Evolutionary conservation across 129 eudicot genomes (phyloP).

Genomic region (Centella asiatica): DNA sequence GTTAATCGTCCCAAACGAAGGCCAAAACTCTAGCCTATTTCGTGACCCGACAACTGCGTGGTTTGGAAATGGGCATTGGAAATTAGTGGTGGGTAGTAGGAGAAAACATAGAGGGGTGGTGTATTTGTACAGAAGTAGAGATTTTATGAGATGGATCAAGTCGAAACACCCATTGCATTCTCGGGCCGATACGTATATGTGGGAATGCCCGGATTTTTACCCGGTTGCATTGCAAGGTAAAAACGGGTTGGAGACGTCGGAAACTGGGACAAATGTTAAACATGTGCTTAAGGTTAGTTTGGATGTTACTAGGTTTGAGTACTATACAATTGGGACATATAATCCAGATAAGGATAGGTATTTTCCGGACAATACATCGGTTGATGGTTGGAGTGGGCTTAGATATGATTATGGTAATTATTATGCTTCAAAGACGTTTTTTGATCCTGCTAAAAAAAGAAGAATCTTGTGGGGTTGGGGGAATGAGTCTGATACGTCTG

Average conservation of each 20-base stretch:
- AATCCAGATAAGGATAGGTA: constrained; percentile 29
- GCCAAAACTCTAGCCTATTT: constrained; percentile 38
- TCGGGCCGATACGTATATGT: constrained; percentile 30
- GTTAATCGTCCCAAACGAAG: constrained; percentile 22
- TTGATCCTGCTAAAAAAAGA: constrained; percentile 41
- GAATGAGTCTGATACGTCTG: constrained; percentile 44
- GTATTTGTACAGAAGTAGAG: constrained; percentile 42
- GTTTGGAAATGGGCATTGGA: constrained; percentile 60
- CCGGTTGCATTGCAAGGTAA: constrained; percentile 31
- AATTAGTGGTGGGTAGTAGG: constrained; percentile 42
- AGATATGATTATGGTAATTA: constrained; percentile 69
- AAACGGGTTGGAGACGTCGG: constrained; percentile 52
- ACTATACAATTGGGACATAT: constrained; percentile 53
- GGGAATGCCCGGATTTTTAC: constrained; percentile 74
- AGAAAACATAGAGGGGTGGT: constrained; percentile 35
- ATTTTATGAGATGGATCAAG: constrained; percentile 48
- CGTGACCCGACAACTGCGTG: constrained; percentile 88
- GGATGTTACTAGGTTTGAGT: constrained; percentile 47
- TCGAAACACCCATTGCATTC: constrained; percentile 42
- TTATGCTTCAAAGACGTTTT: constrained; percentile 74
- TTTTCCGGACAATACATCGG: constrained; percentile 40
- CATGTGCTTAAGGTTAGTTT: constrained; percentile 61
- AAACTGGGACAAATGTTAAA: constrained; percentile 30
- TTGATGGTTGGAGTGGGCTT: constrained; percentile 54
- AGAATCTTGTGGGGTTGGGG: constrained; percentile 82